Percentiles rank a stretch among this genome's conserved stretches.
Conservation (phyloP, 2,329 filamentous ascomycete species). For the Alternaria triticina region DNA sequence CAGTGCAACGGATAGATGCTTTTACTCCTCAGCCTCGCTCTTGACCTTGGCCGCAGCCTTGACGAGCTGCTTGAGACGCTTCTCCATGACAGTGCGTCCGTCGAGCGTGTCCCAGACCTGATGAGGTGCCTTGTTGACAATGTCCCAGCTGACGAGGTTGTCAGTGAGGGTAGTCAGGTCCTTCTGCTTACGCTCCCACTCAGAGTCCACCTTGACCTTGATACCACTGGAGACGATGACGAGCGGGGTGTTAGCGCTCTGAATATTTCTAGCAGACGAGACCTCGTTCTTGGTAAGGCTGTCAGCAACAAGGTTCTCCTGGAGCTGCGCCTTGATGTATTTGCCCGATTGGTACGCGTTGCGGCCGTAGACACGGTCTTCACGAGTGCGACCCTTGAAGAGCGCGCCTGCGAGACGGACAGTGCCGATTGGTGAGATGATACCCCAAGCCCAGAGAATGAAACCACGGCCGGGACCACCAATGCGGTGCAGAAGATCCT, state of each 20-base stretch:
- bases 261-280: constrained; percentile 77
- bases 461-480: constrained; percentile 76
- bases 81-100: constrained; percentile 78
- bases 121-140: constrained; percentile 83
- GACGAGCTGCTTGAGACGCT: constrained; percentile 75
- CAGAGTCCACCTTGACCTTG: constrained; percentile 67
- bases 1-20: not conserved
- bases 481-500: constrained; percentile 76
- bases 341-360: constrained; percentile 81
- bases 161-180: constrained; percentile 82
- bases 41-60: constrained; percentile 37
- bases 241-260: constrained; percentile 75
- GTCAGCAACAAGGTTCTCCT: constrained; percentile 88
- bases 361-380: constrained; percentile 84
- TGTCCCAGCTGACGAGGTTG: constrained; percentile 82
- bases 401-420: constrained; percentile 81
- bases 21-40: not conserved
- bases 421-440: constrained; percentile 85
- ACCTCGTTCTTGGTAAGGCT: constrained; percentile 87
- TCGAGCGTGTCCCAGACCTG: constrained; percentile 81
- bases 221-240: constrained; percentile 83
- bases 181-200: constrained; percentile 85
- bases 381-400: constrained; percentile 78
- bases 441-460: constrained; percentile 81
- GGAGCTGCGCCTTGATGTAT: constrained; percentile 86